Conservation (phyloP, 352 stramenopile species). For the Phytophthora foliorum region DNA sequence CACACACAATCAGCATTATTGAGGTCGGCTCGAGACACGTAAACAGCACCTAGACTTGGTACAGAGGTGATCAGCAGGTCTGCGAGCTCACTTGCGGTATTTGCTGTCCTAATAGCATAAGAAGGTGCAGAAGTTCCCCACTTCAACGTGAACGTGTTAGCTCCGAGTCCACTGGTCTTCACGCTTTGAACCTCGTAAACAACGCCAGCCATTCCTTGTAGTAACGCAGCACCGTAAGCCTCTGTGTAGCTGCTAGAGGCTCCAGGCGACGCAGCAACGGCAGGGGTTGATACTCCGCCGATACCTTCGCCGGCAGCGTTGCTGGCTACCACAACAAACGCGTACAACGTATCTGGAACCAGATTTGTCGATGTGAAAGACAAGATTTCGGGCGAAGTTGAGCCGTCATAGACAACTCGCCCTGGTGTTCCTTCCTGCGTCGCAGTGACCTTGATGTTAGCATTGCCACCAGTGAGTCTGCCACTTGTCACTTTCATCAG, state of each 20-base stretch:
- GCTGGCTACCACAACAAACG: slow-evolving; percentile 94
- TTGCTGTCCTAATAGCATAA: slow-evolving; percentile 52
- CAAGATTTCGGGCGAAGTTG: slow-evolving; percentile 79
- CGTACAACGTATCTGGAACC: slow-evolving; percentile 92
- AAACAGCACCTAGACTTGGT: slow-evolving; percentile 54
- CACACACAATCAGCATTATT: slow-evolving; percentile 68
- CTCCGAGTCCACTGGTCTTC: slow-evolving; percentile 47
- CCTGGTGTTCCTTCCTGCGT: slow-evolving; percentile 91
- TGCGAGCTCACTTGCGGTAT: slow-evolving; percentile 52
- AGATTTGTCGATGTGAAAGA: slow-evolving; percentile 85
- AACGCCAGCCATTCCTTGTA: slow-evolving; percentile 93
- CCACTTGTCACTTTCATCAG: slow-evolving; percentile 92
- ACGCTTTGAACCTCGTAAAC: slow-evolving; percentile 97
- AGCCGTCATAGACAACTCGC: slow-evolving; percentile 93
- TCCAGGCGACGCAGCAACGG: slow-evolving; percentile 93
- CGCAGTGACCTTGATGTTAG: slow-evolving; percentile 79
- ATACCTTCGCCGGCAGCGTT: slow-evolving; percentile 94
- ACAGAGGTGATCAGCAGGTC: slow-evolving; percentile 45
- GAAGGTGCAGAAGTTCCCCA: slow-evolving; percentile 51
- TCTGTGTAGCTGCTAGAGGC: slow-evolving; percentile 89
- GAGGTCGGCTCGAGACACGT: slow-evolving; percentile 66
- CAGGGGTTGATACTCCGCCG: slow-evolving; percentile 84
- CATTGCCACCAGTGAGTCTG: slow-evolving; percentile 78
- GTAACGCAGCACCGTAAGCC: slow-evolving; percentile 89
- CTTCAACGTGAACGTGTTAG: slow-evolving; percentile 61